A percentile compares a stretch with the other conserved stretches of the same genome.
These are phyloP conservation scores for Xylaria sp. DNA, from an alignment of 2,329 filamentous ascomycete species.

Conservation along the genomic window DNA sequence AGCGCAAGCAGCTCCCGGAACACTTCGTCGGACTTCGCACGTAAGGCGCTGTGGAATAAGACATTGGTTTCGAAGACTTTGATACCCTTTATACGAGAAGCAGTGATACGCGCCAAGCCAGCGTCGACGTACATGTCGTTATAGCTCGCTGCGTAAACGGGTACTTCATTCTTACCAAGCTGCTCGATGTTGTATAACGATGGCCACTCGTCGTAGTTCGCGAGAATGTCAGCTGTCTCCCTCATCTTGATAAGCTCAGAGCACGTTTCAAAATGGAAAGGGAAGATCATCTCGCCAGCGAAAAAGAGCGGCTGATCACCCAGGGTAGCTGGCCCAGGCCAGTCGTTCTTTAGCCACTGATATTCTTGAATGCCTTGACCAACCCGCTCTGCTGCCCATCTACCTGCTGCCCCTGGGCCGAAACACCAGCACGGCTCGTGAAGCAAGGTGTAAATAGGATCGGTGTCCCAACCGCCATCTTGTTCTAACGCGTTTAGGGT, in stretches of 20 bases:
- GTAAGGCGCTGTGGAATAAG: slow-evolving; percentile 86
- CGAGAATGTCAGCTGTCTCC: slow-evolving; percentile 76
- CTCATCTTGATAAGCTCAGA: slow-evolving; percentile 76
- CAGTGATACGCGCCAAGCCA: slow-evolving; percentile 77
- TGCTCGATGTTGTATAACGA: slow-evolving; percentile 79
- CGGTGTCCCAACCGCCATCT: slow-evolving; percentile 75
- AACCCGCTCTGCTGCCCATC: slow-evolving; percentile 79
- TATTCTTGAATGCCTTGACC: slow-evolving; percentile 61
- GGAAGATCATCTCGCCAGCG: slow-evolving; percentile 92
- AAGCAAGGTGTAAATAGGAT: slow-evolving; percentile 84
- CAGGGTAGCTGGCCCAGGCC: slow-evolving; percentile 53
- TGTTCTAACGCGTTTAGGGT: slow-evolving; percentile 76
- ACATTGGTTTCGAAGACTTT: slow-evolving; percentile 87
- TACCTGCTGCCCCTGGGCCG: slow-evolving; percentile 68
- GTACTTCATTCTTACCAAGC: slow-evolving; percentile 80
- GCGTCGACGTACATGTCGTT: slow-evolving; percentile 96
- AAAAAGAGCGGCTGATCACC: slow-evolving; percentile 73
- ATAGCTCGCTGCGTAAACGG: slow-evolving; percentile 85
- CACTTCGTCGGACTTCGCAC: slow-evolving; percentile 78
- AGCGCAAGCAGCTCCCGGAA: slow-evolving; percentile 79
- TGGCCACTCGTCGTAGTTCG: slow-evolving; percentile 75
- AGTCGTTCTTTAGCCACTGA: slow-evolving; percentile 60
- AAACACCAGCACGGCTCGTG: slow-evolving; percentile 91
- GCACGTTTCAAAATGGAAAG: slow-evolving; percentile 84
- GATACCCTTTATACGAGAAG: slow-evolving; percentile 75